Percentiles rank a stretch among this genome's conserved stretches.
These are phyloP conservation scores for Galerina marginata DNA, from an alignment of 768 basidiomycete genomes.

Conservation along the genomic window DNA sequence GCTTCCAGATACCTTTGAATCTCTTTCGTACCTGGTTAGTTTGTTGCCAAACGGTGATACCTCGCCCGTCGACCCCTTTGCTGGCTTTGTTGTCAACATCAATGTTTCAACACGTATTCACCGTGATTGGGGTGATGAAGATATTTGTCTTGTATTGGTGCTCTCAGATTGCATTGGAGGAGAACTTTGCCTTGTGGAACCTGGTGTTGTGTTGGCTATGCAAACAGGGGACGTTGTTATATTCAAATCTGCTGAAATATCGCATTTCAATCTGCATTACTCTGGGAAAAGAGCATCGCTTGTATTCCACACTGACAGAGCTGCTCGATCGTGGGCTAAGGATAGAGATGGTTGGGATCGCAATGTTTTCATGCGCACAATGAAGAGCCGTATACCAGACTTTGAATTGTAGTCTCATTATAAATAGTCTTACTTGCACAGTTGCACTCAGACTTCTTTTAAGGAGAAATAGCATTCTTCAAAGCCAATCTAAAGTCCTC, in stretches of 20 bases:
- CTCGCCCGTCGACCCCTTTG: constrained; percentile 16
- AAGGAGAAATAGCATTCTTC: too few relatives aligned
- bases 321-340: constrained; percentile 5
- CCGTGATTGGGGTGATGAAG: too few relatives aligned
- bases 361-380: too few relatives aligned
- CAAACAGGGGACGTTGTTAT: constrained; percentile 18
- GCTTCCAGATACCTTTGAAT: constrained; percentile 7
- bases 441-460: too few relatives aligned
- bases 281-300: constrained; percentile 20
- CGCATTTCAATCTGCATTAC: constrained; percentile 26
- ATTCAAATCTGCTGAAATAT: too few relatives aligned
- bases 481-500: too few relatives aligned
- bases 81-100: constrained; percentile 14
- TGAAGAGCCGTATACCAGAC: too few relatives aligned
- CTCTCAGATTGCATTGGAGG: constrained; percentile 22
- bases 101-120: too few relatives aligned
- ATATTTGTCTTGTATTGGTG: constrained; percentile 25
- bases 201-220: constrained; percentile 21
- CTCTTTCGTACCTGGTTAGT: constrained; percentile 3
- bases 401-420: too few relatives aligned
- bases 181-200: constrained; percentile 22
- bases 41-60: constrained; percentile 17
- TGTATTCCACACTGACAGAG: constrained; percentile 25
- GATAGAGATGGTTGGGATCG: constrained; percentile 19
- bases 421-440: too few relatives aligned